Conservation (phyloP, 2,329 filamentous ascomycete genomes). For the Orbilia oligospora region DNA sequence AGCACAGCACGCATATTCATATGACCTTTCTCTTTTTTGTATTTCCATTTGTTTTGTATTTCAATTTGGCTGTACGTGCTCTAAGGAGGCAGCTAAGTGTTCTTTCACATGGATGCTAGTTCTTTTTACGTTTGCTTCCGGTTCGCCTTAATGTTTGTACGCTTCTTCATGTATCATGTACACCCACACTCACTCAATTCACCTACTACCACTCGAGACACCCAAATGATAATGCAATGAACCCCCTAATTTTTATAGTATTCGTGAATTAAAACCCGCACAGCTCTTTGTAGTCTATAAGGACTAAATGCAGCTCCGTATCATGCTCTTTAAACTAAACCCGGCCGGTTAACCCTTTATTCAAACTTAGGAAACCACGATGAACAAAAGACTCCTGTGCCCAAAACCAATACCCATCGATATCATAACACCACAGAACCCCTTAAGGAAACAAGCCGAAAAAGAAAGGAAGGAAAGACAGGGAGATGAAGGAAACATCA, state of each 20-base stretch:
- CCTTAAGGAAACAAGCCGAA: background rate
- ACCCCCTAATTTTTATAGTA: background rate
- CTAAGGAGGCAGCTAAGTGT: background rate
- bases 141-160: background rate
- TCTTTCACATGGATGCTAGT: background rate
- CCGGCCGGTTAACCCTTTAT: too few relatives aligned
- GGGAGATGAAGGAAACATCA: background rate
- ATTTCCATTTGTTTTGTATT: slow-evolving; percentile 3
- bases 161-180: slow-evolving; percentile 13
- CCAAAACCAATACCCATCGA: background rate
- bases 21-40: slow-evolving; percentile 6
- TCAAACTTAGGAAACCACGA: background rate
- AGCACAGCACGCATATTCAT: background rate
- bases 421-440: too few relatives aligned
- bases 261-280: background rate
- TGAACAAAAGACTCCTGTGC: background rate
- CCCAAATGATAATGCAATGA: slow-evolving; percentile 30
- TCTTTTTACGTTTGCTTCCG: background rate
- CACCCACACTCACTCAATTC: background rate
- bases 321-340: background rate
- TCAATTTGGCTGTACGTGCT: background rate
- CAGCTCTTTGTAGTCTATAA: background rate
- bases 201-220: background rate
- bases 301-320: background rate
- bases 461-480: background rate